Base-by-base conservation (phyloP, 2,329 filamentous ascomycete species). In the Pseudocercospora eumusae region DNA sequence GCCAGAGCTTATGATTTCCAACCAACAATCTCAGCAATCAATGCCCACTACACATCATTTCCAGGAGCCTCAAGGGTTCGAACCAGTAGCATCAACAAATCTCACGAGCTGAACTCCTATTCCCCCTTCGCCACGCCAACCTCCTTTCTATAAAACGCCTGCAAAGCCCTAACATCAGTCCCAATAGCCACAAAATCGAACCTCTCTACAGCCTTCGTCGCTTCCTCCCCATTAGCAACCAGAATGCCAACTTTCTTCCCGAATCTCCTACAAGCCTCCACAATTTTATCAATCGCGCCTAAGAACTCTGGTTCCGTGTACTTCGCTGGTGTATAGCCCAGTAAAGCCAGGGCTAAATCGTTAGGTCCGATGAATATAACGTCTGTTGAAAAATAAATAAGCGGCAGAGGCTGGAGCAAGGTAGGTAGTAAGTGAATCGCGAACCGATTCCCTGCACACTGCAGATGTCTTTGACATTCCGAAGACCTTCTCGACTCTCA, bases 181-280 rank as follows among this genome's bases (percentile, higher is more conserved):
- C 62, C 63, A 18, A 70, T 66, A 0, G 77, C 75, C 50, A 82
- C 78, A 75, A 83, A 80, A 63, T 83, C 80, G 67, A 83, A 78
- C 61, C 76, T 78, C 73, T 84, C 83, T 11, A 78, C 78, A 20
- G 78, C 78, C 2, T 76, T 76, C 57, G 78, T 75, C 3, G 82
- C 81, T 1, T 79, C 80, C 20, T 78, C 76, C 55, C 78, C 79
- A 56, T 83, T 75, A 61, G 82, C 81, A 0, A 78, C 76, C 75
- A 83, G 76, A 1, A 80, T 76, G 0, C 84, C 88, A 5, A 82
- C 82, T 77, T 88, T 88, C 76, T 89, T 90, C 20, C 86, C 87
- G 10, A 87, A 82, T 64, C 80, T 82, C 56, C 81, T 79, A 3
- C 85, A 82, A 2, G 88, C 86, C 11, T 77, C 77, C 9, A 86